Conservation (phyloP, 768 basidiomycete species). For the Exsudoporus frostii region DNA sequence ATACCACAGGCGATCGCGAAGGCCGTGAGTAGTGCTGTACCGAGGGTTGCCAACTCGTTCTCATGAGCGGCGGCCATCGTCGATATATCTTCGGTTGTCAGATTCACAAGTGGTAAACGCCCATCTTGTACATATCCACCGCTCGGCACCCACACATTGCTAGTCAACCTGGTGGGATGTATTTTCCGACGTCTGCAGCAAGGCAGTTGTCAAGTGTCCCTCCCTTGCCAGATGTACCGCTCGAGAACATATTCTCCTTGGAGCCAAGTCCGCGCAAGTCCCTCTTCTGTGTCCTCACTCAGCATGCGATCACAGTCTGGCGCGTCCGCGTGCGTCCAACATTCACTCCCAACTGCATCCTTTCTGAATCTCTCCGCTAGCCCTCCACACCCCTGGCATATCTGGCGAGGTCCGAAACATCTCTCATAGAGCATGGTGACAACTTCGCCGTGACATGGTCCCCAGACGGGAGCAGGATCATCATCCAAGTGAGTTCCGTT, state of each 20-base stretch:
- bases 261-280: conserved; percentile 68
- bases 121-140: not conserved
- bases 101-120: not conserved
- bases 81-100: conserved; percentile 5
- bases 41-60: not conserved
- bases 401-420: conserved; percentile 72
- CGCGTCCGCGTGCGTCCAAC: conserved; percentile 63
- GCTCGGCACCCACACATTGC: not conserved
- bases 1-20: conserved; percentile 15
- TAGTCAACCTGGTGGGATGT: conserved; percentile 46
- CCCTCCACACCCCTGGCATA: conserved; percentile 70
- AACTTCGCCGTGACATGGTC: conserved; percentile 78
- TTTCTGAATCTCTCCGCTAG: conserved; percentile 34
- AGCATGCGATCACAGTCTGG: conserved; percentile 73
- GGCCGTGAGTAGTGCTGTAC: conserved; percentile 3
- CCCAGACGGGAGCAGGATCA: conserved; percentile 72
- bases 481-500: conserved; percentile 62
- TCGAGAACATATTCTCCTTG: conserved; percentile 57
- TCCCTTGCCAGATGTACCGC: conserved; percentile 58
- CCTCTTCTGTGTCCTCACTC: conserved; percentile 76
- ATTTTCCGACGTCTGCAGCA: conserved; percentile 82
- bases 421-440: conserved; percentile 80
- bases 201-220: conserved; percentile 69
- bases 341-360: not conserved
- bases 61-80: conserved; percentile 6